Percentiles rank a stretch among this genome's conserved stretches.
Evolutionary conservation across 208 protist genomes (phyloP).

Genomic region (Leishmania braziliensis): DNA sequence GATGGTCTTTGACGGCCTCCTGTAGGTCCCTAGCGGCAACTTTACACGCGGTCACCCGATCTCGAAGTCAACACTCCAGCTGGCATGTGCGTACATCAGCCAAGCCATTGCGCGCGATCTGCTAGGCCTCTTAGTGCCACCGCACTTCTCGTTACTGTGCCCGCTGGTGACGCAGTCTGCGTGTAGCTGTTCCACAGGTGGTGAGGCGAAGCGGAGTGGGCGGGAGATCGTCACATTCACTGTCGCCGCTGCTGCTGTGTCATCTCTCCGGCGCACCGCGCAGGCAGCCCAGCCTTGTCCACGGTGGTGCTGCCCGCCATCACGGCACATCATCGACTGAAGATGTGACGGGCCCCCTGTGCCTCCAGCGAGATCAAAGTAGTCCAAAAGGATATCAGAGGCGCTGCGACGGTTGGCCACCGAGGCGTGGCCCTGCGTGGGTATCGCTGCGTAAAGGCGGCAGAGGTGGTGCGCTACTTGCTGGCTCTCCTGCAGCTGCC

Average conservation of each 20-base stretch:
- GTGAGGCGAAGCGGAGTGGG: not conserved
- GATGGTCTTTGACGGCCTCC: constrained; percentile 11
- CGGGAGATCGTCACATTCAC: not conserved
- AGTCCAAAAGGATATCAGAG: not conserved
- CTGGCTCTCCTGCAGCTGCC: constrained; percentile 28
- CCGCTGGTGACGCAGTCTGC: constrained; percentile 24
- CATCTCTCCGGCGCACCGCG: not conserved
- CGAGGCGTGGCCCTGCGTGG: not conserved
- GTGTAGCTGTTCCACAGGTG: not conserved
- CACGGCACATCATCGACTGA: not conserved
- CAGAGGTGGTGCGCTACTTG: constrained; percentile 32
- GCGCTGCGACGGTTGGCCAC: not conserved
- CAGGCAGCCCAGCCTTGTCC: not conserved
- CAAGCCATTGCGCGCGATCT: constrained; percentile 23
- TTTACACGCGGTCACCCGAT: not conserved
- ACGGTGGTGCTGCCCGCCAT: constrained; percentile 18
- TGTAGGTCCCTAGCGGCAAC: not conserved
- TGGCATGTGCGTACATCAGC: constrained; percentile 20
- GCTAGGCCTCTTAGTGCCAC: constrained; percentile 18
- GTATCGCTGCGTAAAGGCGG: constrained; percentile 29
- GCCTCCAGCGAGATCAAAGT: not conserved
- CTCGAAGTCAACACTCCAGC: constrained; percentile 21
- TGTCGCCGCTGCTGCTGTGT: not conserved
- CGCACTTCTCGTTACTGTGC: constrained; percentile 34
- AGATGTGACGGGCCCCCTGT: not conserved